A percentile compares a stretch with the other conserved stretches of the same genome.
Evolutionary conservation across 2,329 filamentous ascomycete species (phyloP).

Genomic region (Monilinia vaccinii-corymbosi): DNA sequence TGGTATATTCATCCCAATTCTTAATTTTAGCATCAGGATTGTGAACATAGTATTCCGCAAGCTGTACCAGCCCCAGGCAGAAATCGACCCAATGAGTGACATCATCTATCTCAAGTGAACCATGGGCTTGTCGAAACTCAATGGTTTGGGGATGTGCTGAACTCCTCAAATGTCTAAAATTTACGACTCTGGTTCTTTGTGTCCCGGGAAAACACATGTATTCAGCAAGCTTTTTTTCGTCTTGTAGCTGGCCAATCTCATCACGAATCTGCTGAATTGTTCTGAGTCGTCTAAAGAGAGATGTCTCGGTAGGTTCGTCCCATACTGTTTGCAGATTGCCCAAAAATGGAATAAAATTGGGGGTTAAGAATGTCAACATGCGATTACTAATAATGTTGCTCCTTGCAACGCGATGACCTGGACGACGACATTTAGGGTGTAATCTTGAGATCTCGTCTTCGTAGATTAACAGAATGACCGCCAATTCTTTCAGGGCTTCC

Average conservation of each 20-base stretch:
- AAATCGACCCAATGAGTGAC: constrained; percentile 22
- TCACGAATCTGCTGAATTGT: background rate
- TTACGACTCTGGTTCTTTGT: constrained; percentile 10
- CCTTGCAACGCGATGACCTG: constrained; percentile 10
- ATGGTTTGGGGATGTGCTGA: constrained; percentile 13
- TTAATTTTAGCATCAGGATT: constrained; percentile 10
- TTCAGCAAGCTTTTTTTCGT: background rate
- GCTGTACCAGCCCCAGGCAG: constrained; percentile 17
- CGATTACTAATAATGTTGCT: constrained; percentile 19
- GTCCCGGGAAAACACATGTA: constrained; percentile 14
- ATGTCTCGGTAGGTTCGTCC: background rate
- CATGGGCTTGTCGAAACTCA: constrained; percentile 23
- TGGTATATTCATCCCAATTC: constrained; percentile 2
- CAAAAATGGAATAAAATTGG: background rate
- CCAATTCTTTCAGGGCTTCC: constrained; percentile 17
- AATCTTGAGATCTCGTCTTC: constrained; percentile 21
- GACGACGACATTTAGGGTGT: constrained; percentile 20
- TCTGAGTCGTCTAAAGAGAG: background rate
- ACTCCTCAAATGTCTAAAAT: constrained; percentile 13
- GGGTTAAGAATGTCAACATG: background rate
- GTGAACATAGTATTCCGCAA: constrained; percentile 15
- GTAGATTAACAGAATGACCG: constrained; percentile 21
- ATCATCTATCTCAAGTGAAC: constrained; percentile 15
- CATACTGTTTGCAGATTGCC: background rate
- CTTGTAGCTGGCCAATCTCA: background rate